Evolutionary conservation across 768 basidiomycete genomes (phyloP).

Genomic region (Phlebiopsis gigantea): DNA sequence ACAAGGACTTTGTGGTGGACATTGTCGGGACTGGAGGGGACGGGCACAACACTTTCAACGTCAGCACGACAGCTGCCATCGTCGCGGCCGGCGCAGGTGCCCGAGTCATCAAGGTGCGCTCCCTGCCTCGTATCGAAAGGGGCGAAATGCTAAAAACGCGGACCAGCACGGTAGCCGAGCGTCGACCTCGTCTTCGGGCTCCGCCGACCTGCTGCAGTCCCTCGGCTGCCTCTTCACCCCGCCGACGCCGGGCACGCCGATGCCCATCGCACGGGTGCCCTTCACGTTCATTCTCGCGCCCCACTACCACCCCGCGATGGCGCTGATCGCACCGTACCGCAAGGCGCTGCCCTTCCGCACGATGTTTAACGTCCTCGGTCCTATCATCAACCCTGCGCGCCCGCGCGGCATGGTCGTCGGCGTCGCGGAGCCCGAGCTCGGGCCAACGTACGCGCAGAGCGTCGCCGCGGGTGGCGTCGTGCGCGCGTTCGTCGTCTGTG

Average conservation of each 20-base stretch:
- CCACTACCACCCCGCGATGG: slow-evolving; percentile 87
- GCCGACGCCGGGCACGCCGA: slow-evolving; percentile 53
- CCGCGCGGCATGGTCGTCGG: slow-evolving; percentile 91
- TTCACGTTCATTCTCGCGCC: slow-evolving; percentile 94
- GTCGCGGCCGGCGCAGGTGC: slow-evolving; percentile 95
- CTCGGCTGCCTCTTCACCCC: slow-evolving; percentile 73
- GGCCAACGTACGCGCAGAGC: slow-evolving; percentile 73
- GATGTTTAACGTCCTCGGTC: slow-evolving; percentile 93
- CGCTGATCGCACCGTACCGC: slow-evolving; percentile 76
- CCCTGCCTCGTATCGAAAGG: neutral
- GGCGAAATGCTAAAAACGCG: neutral
- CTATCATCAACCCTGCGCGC: slow-evolving; percentile 85
- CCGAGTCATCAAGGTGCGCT: slow-evolving; percentile 80
- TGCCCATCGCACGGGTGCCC: slow-evolving; percentile 57
- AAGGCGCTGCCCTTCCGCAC: slow-evolving; percentile 90
- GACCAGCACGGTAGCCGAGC: slow-evolving; percentile 82
- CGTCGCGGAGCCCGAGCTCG: slow-evolving; percentile 78
- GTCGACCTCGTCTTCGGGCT: slow-evolving; percentile 91
- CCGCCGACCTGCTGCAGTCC: slow-evolving; percentile 85
- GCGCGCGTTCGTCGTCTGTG: slow-evolving; percentile 90
- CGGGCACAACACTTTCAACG: slow-evolving; percentile 94
- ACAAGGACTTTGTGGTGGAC: slow-evolving; percentile 64
- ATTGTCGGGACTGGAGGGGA: slow-evolving; percentile 96
- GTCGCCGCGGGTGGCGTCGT: slow-evolving; percentile 69
- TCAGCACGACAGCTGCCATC: slow-evolving; percentile 90